Base-by-base conservation (phyloP, 345 rosid genomes). In the Lepidium africanum region DNA sequence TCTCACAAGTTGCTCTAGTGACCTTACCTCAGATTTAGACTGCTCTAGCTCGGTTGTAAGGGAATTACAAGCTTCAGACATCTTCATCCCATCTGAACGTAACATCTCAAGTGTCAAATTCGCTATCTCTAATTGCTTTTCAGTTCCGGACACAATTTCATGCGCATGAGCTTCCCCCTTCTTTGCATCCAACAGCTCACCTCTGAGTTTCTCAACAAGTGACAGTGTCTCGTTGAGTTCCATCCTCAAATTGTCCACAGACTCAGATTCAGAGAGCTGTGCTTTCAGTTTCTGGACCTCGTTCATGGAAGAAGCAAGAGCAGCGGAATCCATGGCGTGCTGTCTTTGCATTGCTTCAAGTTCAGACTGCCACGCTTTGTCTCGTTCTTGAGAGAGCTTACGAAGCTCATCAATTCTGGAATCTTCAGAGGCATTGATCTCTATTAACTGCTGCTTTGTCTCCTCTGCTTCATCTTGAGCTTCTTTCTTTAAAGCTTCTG, bases 341-440 rank as follows among this genome's bases (percentile, higher is more conserved):
- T 89, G 97, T 75, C 85, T 89, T 77, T 86, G 96, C 70, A 91
- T 76, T 36, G 99, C 99, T 81, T 91, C 97, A 10, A 94, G 90
- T 72, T 94, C 99, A 47, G 99, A 91, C 54, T 94, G 83, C 99
- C 99, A 94, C 3, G 87, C 89, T 72, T 82, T 83, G 77, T 94
- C 99, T 38, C 97, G 84, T 49, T 87, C 97, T 25, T 87, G 95
- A 32, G 97, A 94, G 58, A 91, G 79, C 62, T 87, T 80, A 13
- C 89, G 83, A 55, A 94, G 93, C 80, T 91, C 97, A 19, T 84
- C 87, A 45, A 91, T 73, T 27, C 97, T 81, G 10, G 74, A 77
- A 77, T 94, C 96, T 63, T 94, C 99, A 2, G 96, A 87, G 70
- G 73, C 81, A 56, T 90, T 85, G 41, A 91, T 79, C 75, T 94